Evolutionary conservation across 768 basidiomycete genomes (phyloP).

Genomic region (Mycena vulgaris): DNA sequence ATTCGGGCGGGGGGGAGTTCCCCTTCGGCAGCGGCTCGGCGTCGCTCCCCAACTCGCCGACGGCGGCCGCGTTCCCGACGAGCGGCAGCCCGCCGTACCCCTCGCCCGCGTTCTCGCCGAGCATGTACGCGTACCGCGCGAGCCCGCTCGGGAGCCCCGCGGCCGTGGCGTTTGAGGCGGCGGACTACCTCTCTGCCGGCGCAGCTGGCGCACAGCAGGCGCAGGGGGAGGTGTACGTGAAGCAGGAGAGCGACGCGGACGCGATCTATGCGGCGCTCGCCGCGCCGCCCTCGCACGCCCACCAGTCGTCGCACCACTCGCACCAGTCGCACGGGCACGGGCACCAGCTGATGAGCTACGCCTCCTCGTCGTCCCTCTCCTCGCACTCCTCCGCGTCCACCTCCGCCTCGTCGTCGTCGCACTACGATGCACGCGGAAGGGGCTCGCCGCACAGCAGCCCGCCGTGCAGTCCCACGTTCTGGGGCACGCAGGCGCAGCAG

Average conservation of each 20-base stretch:
- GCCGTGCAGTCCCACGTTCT: slow-evolving; percentile 20
- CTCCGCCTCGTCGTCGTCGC: not conserved
- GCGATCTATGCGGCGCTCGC: slow-evolving; percentile 28
- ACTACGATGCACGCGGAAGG: too few relatives aligned
- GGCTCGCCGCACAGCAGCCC: slow-evolving; percentile 12
- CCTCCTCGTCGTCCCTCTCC: not conserved
- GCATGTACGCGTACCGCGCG: too few relatives aligned
- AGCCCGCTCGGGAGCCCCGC: not conserved
- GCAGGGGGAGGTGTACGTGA: slow-evolving; percentile 3
- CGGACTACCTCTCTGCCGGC: not conserved
- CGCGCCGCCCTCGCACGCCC: not conserved
- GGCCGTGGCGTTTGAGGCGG: not conserved
- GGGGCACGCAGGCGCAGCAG: not conserved
- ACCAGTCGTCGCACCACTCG: not conserved
- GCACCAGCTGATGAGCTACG: not conserved
- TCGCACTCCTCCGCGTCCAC: not conserved
- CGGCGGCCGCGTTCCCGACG: too few relatives aligned
- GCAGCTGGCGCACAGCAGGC: not conserved
- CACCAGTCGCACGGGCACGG: not conserved
- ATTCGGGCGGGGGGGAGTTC: too few relatives aligned
- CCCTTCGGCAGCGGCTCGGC: too few relatives aligned
- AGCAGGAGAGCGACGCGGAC: slow-evolving; percentile 25
- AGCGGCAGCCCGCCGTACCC: not conserved
- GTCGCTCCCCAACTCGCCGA: too few relatives aligned
- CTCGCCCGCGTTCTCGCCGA: too few relatives aligned